phyloP scores from a whole-genome alignment of 306 rosid genomes.

The Quercus agrifolia region DNA sequence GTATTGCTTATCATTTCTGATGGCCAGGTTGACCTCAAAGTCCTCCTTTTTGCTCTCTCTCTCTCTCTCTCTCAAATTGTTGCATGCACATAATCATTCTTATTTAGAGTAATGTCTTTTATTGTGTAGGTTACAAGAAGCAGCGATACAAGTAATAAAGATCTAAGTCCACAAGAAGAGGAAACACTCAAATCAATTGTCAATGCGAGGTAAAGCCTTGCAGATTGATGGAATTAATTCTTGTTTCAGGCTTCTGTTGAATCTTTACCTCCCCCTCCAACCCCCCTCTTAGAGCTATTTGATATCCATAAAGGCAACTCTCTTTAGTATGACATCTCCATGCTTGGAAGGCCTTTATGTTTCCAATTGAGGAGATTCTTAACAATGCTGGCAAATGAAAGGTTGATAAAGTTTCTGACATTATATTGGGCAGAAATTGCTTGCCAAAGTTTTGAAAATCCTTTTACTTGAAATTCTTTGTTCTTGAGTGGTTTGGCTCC shows the following conservation, averaged over 20 bases:
- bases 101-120: too few species aligned
- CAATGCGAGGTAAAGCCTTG: slow-evolving; percentile 59
- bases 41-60: background rate
- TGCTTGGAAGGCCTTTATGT: background rate
- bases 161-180: too few species aligned
- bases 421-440: background rate
- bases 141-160: too few species aligned
- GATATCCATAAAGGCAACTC: background rate
- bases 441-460: background rate
- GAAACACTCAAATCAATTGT: slow-evolving; percentile 57
- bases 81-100: too few species aligned
- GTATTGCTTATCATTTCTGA: slow-evolving; percentile 80
- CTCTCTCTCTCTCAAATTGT: too few species aligned
- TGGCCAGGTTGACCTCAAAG: slow-evolving; percentile 57
- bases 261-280: too few species aligned
- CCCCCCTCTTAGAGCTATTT: background rate
- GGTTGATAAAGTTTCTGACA: background rate
- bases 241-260: background rate
- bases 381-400: background rate
- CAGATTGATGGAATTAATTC: background rate
- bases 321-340: background rate
- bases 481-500: too few species aligned
- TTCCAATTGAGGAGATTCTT: background rate
- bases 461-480: background rate
- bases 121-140: too few species aligned